phyloP scores from a whole-genome alignment of 1,139 yeast genomes.

The Hansenula lynferdii region DNA sequence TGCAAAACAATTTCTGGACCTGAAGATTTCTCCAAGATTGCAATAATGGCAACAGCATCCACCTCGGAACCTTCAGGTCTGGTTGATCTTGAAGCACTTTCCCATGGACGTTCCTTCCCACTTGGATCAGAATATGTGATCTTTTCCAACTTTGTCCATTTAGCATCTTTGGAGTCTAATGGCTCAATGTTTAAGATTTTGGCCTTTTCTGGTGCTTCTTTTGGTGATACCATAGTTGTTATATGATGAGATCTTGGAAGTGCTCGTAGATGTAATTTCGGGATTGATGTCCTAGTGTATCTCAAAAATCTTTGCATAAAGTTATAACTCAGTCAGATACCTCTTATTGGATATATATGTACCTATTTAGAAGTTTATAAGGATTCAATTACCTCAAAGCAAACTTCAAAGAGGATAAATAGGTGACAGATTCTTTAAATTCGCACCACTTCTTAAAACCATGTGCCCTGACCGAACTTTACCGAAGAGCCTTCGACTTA shows the following conservation, averaged over 20 bases:
- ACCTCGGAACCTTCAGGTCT: conserved; percentile 59
- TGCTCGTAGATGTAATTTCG: no score
- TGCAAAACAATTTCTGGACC: conserved; percentile 65
- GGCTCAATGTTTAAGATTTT: conserved; percentile 29
- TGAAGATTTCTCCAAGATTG: conserved; percentile 50
- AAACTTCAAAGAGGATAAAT: no score
- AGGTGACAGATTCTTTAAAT: no score
- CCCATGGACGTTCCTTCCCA: conserved; percentile 70
- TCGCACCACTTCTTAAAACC: no score
- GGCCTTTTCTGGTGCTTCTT: conserved; percentile 32
- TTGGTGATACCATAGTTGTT: conserved; percentile 21
- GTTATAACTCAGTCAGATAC: no score
- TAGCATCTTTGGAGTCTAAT: conserved; percentile 37
- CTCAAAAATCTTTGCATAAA: neutral
- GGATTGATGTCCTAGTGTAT: no score
- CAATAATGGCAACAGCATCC: conserved; percentile 89
- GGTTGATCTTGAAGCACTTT: conserved; percentile 82
- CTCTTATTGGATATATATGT: no score
- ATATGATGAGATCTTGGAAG: neutral
- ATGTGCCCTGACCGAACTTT: no score
- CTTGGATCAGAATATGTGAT: conserved; percentile 67
- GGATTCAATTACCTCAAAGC: no score
- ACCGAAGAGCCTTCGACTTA: no score
- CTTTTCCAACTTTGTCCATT: conserved; percentile 58
- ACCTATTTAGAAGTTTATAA: no score